Conservation (phyloP, 1,284 basidiomycete species). For the Puccinia horiana region DNA sequence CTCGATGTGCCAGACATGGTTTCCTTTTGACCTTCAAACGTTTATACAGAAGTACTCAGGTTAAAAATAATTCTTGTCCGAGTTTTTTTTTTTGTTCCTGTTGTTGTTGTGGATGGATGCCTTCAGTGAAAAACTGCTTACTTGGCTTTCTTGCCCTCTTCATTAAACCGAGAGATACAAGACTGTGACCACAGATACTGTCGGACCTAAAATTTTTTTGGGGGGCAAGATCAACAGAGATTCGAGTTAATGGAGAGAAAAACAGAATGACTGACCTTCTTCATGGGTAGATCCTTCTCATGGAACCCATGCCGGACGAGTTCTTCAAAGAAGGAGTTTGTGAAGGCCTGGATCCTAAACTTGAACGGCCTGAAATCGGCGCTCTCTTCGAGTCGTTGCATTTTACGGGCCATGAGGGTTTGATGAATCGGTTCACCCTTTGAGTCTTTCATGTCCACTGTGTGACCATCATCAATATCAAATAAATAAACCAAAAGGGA, state of each 20-base stretch:
- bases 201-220: constrained; percentile 68
- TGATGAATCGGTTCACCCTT: constrained; percentile 98
- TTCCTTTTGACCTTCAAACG: constrained; percentile 74
- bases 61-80: not conserved
- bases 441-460: constrained; percentile 86
- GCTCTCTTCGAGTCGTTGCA: constrained; percentile 91
- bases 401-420: constrained; percentile 92
- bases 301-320: constrained; percentile 64
- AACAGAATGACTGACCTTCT: constrained; percentile 53
- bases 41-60: not conserved
- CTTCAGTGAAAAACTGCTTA: constrained; percentile 35
- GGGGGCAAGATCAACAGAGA: not conserved
- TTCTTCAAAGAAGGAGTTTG: constrained; percentile 91
- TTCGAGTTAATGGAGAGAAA: not conserved
- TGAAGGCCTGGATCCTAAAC: constrained; percentile 98
- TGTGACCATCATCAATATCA: constrained; percentile 40
- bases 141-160: constrained; percentile 98
- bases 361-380: constrained; percentile 98
- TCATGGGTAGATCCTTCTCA: constrained; percentile 64
- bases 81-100: not conserved
- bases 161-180: constrained; percentile 95
- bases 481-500: not conserved
- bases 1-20: constrained; percentile 99
- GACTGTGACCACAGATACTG: constrained; percentile 92
- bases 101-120: not conserved